Evolutionary conservation across 2,329 filamentous ascomycete genomes (phyloP).

Genomic region (Didymellaceae sp.): DNA sequence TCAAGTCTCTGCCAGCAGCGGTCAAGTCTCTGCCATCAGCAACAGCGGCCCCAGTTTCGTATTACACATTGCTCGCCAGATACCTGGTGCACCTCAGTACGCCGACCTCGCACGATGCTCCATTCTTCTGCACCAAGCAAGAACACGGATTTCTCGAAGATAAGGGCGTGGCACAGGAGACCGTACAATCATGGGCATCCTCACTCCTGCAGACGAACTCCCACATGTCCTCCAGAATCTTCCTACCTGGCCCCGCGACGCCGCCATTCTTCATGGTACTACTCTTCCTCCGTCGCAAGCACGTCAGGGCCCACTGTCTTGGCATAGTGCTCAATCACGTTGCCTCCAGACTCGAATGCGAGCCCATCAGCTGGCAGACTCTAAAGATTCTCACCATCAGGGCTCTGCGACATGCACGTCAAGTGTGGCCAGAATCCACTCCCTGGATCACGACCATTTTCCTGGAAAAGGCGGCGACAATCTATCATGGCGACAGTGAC

Average conservation of each 20-base stretch:
- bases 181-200: constrained; percentile 34
- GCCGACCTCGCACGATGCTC: constrained; percentile 3
- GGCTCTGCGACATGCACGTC: constrained; percentile 40
- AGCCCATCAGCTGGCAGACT: constrained; percentile 28
- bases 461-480: constrained; percentile 28
- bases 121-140: constrained; percentile 20
- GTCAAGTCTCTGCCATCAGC: not conserved
- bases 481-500: constrained; percentile 13
- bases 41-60: constrained; percentile 18
- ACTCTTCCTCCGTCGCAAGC: constrained; percentile 41
- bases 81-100: constrained; percentile 28
- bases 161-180: constrained; percentile 22
- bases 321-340: constrained; percentile 35
- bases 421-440: constrained; percentile 39
- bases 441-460: constrained; percentile 42
- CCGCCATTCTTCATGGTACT: constrained; percentile 43
- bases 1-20: not conserved
- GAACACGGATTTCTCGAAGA: constrained; percentile 31
- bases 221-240: constrained; percentile 25
- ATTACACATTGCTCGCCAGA: constrained; percentile 38
- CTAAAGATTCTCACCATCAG: constrained; percentile 36
- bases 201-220: constrained; percentile 29
- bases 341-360: constrained; percentile 19
- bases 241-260: constrained; percentile 16
- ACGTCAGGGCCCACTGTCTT: constrained; percentile 30